A percentile compares a stretch with the other conserved stretches of the same genome.
These are phyloP conservation scores for Trichocladium antarcticum DNA, from an alignment of 495 filamentous ascomycete species.

Conservation along the genomic window DNA sequence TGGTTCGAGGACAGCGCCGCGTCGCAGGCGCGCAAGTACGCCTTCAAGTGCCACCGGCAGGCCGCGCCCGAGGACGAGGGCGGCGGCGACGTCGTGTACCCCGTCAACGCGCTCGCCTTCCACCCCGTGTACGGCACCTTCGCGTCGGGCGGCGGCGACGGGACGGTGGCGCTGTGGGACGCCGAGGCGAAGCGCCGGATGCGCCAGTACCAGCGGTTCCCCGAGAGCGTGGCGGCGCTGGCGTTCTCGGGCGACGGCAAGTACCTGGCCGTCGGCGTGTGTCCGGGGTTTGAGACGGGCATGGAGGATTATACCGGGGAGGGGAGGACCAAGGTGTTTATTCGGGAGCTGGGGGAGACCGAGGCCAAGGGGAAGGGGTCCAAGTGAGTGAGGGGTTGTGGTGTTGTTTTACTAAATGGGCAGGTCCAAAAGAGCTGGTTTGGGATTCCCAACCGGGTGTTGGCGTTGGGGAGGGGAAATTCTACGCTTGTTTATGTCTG, in stretches of 20 bases:
- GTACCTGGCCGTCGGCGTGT: constrained; percentile 71
- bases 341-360: constrained; percentile 71
- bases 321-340: constrained; percentile 62
- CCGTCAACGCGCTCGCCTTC: constrained; percentile 87
- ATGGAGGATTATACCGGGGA: constrained; percentile 61
- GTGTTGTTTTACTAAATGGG: not conserved
- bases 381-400: constrained; percentile 24
- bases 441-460: not conserved
- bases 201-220: constrained; percentile 75
- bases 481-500: not conserved
- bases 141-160: constrained; percentile 85
- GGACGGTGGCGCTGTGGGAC: constrained; percentile 93
- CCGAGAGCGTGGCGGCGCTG: constrained; percentile 63
- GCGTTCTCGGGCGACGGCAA: constrained; percentile 70
- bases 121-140: constrained; percentile 88
- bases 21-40: constrained; percentile 86
- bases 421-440: not conserved
- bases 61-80: constrained; percentile 34
- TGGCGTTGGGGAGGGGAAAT: constrained; percentile 3
- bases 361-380: constrained; percentile 83
- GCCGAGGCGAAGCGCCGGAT: constrained; percentile 83
- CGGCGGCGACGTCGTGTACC: constrained; percentile 82
- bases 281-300: constrained; percentile 87
- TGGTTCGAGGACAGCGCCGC: constrained; percentile 86
- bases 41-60: constrained; percentile 95